Conservation (phyloP, 2,329 filamentous ascomycete species). For the Colletotrichum sansevieriae region DNA sequence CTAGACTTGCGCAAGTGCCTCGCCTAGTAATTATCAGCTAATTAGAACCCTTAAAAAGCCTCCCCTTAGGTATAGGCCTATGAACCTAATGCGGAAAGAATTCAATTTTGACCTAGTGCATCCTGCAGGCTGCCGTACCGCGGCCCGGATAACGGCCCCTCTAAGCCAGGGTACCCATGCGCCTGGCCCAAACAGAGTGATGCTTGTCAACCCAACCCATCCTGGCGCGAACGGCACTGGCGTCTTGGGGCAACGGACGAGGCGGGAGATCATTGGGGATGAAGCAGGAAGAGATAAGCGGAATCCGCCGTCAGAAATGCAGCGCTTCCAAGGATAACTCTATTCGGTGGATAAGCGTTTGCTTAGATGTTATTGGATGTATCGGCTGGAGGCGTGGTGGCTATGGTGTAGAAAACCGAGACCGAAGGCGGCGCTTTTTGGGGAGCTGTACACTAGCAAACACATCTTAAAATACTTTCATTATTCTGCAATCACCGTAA, state of each 20-base stretch:
- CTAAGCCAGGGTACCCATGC: neutral
- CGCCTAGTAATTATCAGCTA: too few species aligned
- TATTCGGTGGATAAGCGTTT: conserved; percentile 28
- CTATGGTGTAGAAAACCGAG: conserved; percentile 22
- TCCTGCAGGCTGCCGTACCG: too few species aligned
- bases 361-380: conserved; percentile 11
- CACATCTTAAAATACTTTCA: too few species aligned
- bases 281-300: neutral
- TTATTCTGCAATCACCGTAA: too few species aligned
- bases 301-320: neutral
- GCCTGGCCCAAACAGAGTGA: neutral
- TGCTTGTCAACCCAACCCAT: conserved; percentile 22
- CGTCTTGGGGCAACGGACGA: neutral
- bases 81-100: too few species aligned
- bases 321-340: conserved; percentile 18
- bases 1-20: too few species aligned
- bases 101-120: too few species aligned
- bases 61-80: too few species aligned
- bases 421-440: conserved; percentile 22
- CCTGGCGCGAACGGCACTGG: conserved; percentile 11
- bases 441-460: conserved; percentile 8
- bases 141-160: neutral
- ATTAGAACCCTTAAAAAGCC: too few species aligned
- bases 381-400: neutral
- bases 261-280: neutral